These are phyloP conservation scores for Dendrothele bispora DNA, from an alignment of 768 basidiomycete genomes.

Conservation along the genomic window DNA sequence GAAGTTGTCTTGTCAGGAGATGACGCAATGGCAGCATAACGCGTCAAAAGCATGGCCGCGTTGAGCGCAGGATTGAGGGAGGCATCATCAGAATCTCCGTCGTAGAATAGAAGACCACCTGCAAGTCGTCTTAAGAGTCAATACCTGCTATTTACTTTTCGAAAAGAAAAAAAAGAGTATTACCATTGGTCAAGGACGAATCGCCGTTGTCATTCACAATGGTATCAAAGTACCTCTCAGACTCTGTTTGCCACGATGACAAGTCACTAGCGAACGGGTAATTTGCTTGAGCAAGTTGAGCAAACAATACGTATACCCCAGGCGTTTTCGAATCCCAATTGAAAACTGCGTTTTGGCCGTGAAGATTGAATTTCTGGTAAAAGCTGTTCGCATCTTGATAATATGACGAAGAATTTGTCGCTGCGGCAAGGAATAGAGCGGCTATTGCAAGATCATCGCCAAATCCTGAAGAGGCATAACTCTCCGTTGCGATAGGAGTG, in stretches of 20 bases:
- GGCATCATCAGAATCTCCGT: conserved; percentile 80
- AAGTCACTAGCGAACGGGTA: conserved; percentile 55
- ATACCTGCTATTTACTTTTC: neutral
- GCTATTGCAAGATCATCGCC: conserved; percentile 76
- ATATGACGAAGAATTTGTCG: conserved; percentile 48
- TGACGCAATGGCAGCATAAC: conserved; percentile 75
- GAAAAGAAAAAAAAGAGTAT: conserved; percentile 11
- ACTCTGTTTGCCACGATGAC: conserved; percentile 64
- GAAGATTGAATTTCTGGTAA: conserved; percentile 58
- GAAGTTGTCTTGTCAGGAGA: conserved; percentile 51
- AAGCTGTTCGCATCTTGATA: conserved; percentile 65
- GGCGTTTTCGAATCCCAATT: conserved; percentile 91
- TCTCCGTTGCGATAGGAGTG: conserved; percentile 58
- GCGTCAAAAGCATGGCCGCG: conserved; percentile 77
- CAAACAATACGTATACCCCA: conserved; percentile 71
- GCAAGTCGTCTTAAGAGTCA: neutral
- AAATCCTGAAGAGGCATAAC: conserved; percentile 74
- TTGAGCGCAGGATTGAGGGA: conserved; percentile 87
- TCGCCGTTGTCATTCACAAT: conserved; percentile 61
- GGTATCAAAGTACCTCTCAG: conserved; percentile 75
- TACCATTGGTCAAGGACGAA: conserved; percentile 59
- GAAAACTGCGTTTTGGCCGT: conserved; percentile 57
- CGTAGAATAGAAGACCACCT: conserved; percentile 82
- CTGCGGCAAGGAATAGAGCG: conserved; percentile 73
- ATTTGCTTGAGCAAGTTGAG: conserved; percentile 66